These are phyloP conservation scores for Vitis rupestris DNA, from an alignment of 164 flowering plant species.

Conservation along the genomic window DNA sequence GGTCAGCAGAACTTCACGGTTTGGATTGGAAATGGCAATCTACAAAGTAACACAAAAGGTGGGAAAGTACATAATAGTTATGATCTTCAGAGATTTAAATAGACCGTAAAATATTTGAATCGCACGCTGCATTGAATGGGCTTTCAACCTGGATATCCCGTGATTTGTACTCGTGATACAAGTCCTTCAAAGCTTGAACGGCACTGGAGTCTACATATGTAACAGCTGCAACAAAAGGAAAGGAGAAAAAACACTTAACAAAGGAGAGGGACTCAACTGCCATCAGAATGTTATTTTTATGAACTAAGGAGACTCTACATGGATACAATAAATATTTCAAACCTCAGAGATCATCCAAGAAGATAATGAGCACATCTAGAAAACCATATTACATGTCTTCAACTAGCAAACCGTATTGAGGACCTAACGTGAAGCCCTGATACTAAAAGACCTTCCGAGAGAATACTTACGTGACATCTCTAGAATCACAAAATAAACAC, in stretches of 20 bases:
- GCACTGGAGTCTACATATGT: constrained; percentile 96
- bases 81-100: not conserved
- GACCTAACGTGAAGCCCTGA: too few relatives aligned
- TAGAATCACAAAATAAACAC: constrained; percentile 78
- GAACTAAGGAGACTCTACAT: not conserved
- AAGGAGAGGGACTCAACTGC: not conserved
- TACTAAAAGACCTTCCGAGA: too few relatives aligned
- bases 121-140: not conserved
- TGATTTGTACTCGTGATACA: constrained; percentile 80
- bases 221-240: constrained; percentile 56
- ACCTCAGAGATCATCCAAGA: too few relatives aligned
- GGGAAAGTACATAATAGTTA: not conserved
- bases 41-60: constrained; percentile 27
- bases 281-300: not conserved
- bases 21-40: constrained; percentile 92
- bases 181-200: constrained; percentile 86
- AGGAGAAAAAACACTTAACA: not conserved
- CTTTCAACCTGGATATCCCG: constrained; percentile 76
- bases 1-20: constrained; percentile 71
- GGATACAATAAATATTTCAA: not conserved
- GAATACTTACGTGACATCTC: constrained; percentile 94
- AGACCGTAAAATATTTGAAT: not conserved
- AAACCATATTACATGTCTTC: not conserved
- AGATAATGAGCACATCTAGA: not conserved
- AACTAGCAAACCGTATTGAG: not conserved